Conservation (phyloP, 2,329 filamentous ascomycete species). For the Aurifilum marmelostoma region DNA sequence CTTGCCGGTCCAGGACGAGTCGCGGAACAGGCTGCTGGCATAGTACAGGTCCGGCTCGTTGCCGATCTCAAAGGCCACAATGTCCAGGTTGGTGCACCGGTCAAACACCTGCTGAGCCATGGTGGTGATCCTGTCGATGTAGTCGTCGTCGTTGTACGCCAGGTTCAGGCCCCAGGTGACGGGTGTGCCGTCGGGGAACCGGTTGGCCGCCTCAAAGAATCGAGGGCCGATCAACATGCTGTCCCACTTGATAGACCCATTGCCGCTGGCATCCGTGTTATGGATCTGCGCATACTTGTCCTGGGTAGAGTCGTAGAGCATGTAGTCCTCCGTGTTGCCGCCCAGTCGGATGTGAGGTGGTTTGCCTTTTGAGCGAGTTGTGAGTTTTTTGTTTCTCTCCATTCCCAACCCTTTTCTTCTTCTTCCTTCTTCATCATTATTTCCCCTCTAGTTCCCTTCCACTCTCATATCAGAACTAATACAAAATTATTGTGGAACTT, state of each 20-base stretch:
- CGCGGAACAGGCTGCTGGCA: conserved; percentile 47
- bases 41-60: conserved; percentile 40
- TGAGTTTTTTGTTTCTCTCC: not conserved
- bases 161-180: conserved; percentile 55
- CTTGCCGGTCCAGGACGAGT: conserved; percentile 46
- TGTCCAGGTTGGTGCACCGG: conserved; percentile 33
- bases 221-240: conserved; percentile 50
- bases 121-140: conserved; percentile 45
- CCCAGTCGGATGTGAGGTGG: conserved; percentile 53
- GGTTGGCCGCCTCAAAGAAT: conserved; percentile 51
- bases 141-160: conserved; percentile 50
- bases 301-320: conserved; percentile 46
- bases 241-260: conserved; percentile 46
- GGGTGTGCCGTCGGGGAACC: conserved; percentile 53
- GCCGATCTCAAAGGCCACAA: conserved; percentile 38
- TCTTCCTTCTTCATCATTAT: not conserved
- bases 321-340: conserved; percentile 56
- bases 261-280: conserved; percentile 44
- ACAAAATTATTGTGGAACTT: conserved; percentile 39
- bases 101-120: conserved; percentile 40
- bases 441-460: too few relatives aligned
- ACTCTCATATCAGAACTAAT: not conserved
- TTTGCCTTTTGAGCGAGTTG: conserved; percentile 37
- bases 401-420: too few relatives aligned
- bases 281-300: conserved; percentile 41